Evolutionary conservation across 495 filamentous ascomycete genomes (phyloP).

Genomic region (Aspergillus cavernicola): DNA sequence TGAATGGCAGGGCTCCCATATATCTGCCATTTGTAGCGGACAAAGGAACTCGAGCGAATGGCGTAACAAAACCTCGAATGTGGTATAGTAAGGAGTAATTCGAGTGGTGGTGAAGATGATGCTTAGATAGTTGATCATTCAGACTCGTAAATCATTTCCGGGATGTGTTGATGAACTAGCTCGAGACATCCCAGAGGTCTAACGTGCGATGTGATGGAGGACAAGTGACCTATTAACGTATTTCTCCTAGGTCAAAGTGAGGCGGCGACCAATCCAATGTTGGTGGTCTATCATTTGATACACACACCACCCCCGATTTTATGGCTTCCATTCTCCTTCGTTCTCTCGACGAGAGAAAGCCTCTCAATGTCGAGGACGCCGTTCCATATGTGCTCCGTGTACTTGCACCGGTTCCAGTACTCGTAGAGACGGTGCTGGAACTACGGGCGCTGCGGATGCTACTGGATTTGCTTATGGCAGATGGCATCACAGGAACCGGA

Average conservation of each 20-base stretch:
- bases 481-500: constrained; percentile 36
- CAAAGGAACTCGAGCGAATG: background rate
- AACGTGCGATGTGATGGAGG: background rate
- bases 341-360: constrained; percentile 36
- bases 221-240: constrained; percentile 22
- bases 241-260: constrained; percentile 35
- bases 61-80: background rate
- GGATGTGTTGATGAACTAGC: background rate
- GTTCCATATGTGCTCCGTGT: constrained; percentile 38
- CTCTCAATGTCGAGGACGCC: constrained; percentile 39
- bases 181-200: background rate
- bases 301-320: constrained; percentile 29
- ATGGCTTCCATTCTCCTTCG: constrained; percentile 30
- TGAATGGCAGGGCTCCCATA: background rate
- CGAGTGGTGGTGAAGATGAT: constrained; percentile 18
- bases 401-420: constrained; percentile 31
- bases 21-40: background rate
- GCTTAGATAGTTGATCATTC: constrained; percentile 8
- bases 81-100: constrained; percentile 1
- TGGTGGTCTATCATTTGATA: constrained; percentile 35
- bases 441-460: constrained; percentile 43
- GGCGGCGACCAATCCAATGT: constrained; percentile 43
- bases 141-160: constrained; percentile 15
- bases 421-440: constrained; percentile 40
- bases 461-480: constrained; percentile 27